These are phyloP conservation scores for Myotisia sp. DNA, from an alignment of 2,329 filamentous ascomycete species.

Conservation along the genomic window DNA sequence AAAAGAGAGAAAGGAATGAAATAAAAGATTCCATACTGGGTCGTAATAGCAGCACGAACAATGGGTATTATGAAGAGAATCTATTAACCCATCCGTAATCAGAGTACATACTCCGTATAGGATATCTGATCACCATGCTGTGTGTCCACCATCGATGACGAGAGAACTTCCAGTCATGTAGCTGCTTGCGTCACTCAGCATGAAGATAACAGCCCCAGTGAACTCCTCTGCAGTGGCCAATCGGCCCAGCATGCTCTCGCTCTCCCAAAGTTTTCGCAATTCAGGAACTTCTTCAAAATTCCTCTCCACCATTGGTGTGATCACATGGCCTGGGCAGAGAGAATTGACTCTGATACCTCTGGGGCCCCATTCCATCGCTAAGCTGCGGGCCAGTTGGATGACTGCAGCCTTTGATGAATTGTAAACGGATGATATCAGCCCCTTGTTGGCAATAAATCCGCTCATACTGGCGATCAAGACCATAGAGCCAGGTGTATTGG, in stretches of 20 bases:
- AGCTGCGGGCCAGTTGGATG: constrained; percentile 36
- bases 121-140: constrained; percentile 30
- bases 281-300: constrained; percentile 61
- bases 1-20: no score
- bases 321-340: constrained; percentile 40
- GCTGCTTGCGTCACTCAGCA: constrained; percentile 51
- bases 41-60: no score
- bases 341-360: constrained; percentile 41
- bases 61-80: no score
- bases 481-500: constrained; percentile 28
- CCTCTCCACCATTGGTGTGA: constrained; percentile 62
- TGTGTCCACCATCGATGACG: constrained; percentile 58
- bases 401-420: constrained; percentile 43
- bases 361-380: constrained; percentile 41
- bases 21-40: no score
- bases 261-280: constrained; percentile 28
- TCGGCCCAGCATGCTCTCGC: constrained; percentile 39
- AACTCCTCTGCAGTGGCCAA: constrained; percentile 44
- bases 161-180: constrained; percentile 59
- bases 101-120: no score
- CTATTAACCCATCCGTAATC: no score
- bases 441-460: constrained; percentile 37
- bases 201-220: constrained; percentile 52
- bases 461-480: constrained; percentile 40
- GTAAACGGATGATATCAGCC: constrained; percentile 32